phyloP scores from a whole-genome alignment of 1,284 basidiomycete species.

The Rugiboletus extremiorientalis region DNA sequence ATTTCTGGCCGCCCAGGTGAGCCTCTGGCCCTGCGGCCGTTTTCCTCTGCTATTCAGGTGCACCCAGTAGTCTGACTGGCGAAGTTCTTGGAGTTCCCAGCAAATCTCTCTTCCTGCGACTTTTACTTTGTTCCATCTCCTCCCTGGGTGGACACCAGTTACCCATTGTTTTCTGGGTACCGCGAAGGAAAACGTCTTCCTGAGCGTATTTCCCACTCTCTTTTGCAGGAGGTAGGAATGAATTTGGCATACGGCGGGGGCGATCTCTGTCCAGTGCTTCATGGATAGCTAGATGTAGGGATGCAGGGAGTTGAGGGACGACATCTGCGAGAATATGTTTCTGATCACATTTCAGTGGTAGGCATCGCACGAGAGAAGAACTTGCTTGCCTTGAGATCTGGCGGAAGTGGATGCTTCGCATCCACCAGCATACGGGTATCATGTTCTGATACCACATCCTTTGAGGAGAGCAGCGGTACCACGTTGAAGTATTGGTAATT shows the following conservation, averaged over 20 bases:
- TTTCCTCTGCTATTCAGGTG: no score
- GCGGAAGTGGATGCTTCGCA: constrained; percentile 83
- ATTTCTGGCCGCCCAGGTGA: no score
- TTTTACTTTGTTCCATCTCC: no score
- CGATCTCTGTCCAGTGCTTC: constrained; percentile 69
- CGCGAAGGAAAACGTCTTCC: constrained; percentile 83
- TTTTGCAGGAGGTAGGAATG: constrained; percentile 84
- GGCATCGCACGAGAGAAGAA: background rate
- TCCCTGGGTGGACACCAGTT: no score
- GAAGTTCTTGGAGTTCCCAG: no score
- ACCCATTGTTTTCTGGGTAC: no score
- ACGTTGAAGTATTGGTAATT: constrained; percentile 69
- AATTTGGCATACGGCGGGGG: constrained; percentile 93
- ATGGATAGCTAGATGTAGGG: constrained; percentile 63
- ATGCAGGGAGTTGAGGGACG: constrained; percentile 75
- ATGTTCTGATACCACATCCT: constrained; percentile 62
- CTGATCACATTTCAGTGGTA: constrained; percentile 37
- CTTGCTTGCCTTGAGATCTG: constrained; percentile 71
- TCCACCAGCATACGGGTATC: constrained; percentile 94
- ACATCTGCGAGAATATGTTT: constrained; percentile 70
- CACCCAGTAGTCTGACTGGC: no score
- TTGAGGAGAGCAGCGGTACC: constrained; percentile 74
- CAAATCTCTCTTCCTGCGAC: no score
- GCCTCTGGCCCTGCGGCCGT: no score
- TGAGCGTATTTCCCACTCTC: constrained; percentile 66